These are phyloP conservation scores for Acanthochlamys bracteata DNA, from an alignment of 106 monocot species.

Conservation along the genomic window DNA sequence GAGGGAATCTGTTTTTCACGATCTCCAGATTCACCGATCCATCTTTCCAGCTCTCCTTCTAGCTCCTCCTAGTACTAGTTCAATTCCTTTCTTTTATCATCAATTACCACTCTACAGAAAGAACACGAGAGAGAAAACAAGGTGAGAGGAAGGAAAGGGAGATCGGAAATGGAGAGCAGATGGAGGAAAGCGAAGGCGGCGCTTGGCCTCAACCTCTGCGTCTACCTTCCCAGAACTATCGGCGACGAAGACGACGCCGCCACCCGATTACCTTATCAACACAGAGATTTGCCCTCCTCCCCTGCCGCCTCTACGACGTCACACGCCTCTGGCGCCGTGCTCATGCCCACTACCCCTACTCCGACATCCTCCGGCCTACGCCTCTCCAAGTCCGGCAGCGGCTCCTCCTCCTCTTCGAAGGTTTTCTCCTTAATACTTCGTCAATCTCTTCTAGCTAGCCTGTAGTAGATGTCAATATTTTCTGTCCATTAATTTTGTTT, in stretches of 20 bases:
- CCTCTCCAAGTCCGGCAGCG: constrained; percentile 54
- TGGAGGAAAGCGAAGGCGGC: constrained; percentile 70
- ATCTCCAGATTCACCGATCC: too few species aligned
- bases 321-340: constrained; percentile 9
- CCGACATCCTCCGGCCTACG: constrained; percentile 42
- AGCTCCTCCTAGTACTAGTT: too few species aligned
- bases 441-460: background rate
- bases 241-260: constrained; percentile 22
- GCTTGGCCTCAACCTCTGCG: constrained; percentile 63
- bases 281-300: background rate
- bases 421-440: constrained; percentile 20
- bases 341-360: constrained; percentile 29
- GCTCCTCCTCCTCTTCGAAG: constrained; percentile 68
- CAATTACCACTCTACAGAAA: too few species aligned
- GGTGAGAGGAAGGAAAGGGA: too few species aligned
- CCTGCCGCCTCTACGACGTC: background rate
- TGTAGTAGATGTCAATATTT: background rate
- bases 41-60: too few species aligned
- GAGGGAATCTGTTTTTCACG: too few species aligned
- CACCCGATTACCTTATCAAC: background rate
- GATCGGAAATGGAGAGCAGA: constrained; percentile 34
- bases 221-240: constrained; percentile 28
- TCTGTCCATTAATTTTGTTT: background rate
- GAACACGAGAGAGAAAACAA: too few species aligned
- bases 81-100: too few species aligned